Evolutionary conservation across 208 protist species (phyloP).

Genomic region (Tritrichomonas foetus): DNA sequence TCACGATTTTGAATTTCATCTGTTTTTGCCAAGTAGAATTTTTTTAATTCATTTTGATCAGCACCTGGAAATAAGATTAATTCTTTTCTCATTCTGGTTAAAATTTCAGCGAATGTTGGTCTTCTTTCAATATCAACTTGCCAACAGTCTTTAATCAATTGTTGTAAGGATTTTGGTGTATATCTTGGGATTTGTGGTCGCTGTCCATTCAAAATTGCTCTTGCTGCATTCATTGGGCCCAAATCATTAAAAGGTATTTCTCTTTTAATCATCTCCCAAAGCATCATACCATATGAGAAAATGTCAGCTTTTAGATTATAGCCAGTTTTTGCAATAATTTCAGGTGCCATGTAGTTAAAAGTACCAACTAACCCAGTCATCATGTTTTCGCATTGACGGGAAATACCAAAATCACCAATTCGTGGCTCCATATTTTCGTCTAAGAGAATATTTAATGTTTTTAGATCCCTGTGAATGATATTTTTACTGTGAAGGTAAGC

Average conservation of each 20-base stretch:
- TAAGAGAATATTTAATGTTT: conserved; percentile 18
- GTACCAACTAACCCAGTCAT: conserved; percentile 7
- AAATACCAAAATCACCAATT: neutral
- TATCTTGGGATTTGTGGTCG: neutral
- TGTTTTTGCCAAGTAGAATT: too few species aligned
- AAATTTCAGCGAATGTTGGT: neutral
- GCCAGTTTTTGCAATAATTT: neutral
- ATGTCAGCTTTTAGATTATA: neutral
- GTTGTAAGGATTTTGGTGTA: neutral
- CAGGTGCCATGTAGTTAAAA: conserved; percentile 19
- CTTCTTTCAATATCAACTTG: neutral
- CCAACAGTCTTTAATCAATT: neutral
- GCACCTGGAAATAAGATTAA: too few species aligned
- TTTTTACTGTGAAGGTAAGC: neutral
- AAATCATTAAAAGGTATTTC: neutral
- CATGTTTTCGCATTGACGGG: neutral
- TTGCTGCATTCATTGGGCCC: neutral
- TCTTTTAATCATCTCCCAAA: neutral
- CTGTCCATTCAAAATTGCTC: neutral
- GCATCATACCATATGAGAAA: neutral
- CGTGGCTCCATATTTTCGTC: neutral
- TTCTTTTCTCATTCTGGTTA: too few species aligned
- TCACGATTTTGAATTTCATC: too few species aligned
- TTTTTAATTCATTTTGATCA: too few species aligned
- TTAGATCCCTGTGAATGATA: conserved; percentile 10